These are phyloP conservation scores for Trichoderma sp. DNA, from an alignment of 2,329 filamentous ascomycete genomes.

Conservation along the genomic window DNA sequence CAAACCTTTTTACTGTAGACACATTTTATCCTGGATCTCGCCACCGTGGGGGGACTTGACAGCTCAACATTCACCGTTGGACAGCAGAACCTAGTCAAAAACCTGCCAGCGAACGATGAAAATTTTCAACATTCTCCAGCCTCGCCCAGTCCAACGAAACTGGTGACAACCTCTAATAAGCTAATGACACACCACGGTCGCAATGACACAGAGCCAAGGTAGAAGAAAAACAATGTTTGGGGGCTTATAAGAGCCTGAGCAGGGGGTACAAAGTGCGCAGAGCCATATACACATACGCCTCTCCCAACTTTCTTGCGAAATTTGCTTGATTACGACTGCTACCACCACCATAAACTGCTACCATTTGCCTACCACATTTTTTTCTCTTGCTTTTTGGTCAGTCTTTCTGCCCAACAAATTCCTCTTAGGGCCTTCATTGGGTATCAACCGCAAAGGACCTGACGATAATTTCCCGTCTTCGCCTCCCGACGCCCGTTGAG, in stretches of 20 bases:
- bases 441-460: conserved; percentile 18
- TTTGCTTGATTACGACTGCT: background rate
- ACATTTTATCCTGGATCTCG: background rate
- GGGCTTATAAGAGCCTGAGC: background rate
- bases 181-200: background rate
- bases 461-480: background rate
- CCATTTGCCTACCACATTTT: background rate
- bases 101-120: background rate
- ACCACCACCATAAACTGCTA: background rate
- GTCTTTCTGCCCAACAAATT: conserved; percentile 2
- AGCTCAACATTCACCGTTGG: background rate
- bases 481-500: background rate
- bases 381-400: background rate
- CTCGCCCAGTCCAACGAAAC: background rate
- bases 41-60: conserved; percentile 8
- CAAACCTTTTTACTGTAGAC: background rate
- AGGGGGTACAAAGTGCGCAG: background rate
- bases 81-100: background rate
- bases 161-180: background rate
- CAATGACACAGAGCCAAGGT: background rate
- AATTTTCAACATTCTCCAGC: background rate
- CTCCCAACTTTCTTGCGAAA: background rate
- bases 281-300: background rate
- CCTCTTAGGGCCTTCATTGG: background rate
- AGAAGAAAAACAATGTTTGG: background rate